Conservation (phyloP, 257 asterid genomes). For the Leonotis leonurus region DNA sequence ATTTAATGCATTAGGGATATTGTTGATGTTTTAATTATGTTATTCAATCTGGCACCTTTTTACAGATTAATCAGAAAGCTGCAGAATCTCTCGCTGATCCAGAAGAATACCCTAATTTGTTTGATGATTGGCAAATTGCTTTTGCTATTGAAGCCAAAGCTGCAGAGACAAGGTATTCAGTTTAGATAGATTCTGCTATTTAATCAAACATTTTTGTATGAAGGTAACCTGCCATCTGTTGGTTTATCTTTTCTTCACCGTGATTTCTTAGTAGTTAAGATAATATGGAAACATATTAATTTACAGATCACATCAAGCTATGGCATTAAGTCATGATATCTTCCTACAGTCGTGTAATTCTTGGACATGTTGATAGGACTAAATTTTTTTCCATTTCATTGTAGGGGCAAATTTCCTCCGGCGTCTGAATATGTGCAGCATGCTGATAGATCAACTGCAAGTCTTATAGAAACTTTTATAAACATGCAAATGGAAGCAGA, state of each 20-base stretch:
- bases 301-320: neutral
- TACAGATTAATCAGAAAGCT: too few species aligned
- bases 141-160: too few species aligned
- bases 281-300: slow-evolving; percentile 8
- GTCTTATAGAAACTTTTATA: slow-evolving; percentile 64
- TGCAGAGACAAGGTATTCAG: slow-evolving; percentile 50
- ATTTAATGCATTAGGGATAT: neutral
- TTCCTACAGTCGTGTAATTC: slow-evolving; percentile 8
- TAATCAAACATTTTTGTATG: slow-evolving; percentile 2
- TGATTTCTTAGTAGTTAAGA: slow-evolving; percentile 4
- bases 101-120: too few species aligned
- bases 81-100: too few species aligned
- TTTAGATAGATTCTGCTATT: neutral
- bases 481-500: slow-evolving; percentile 77
- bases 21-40: neutral
- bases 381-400: slow-evolving; percentile 19
- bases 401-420: slow-evolving; percentile 64
- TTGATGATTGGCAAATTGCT: too few species aligned
- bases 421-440: slow-evolving; percentile 64
- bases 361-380: neutral
- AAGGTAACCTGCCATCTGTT: neutral
- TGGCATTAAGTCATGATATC: too few species aligned
- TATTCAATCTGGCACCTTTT: slow-evolving; percentile 14
- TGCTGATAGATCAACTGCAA: slow-evolving; percentile 70
- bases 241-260: neutral